Evolutionary conservation across 495 filamentous ascomycete genomes (phyloP), one percentile per base, ranked within the genome.

Genomic region (Hyaloscypha hepaticicola): DNA sequence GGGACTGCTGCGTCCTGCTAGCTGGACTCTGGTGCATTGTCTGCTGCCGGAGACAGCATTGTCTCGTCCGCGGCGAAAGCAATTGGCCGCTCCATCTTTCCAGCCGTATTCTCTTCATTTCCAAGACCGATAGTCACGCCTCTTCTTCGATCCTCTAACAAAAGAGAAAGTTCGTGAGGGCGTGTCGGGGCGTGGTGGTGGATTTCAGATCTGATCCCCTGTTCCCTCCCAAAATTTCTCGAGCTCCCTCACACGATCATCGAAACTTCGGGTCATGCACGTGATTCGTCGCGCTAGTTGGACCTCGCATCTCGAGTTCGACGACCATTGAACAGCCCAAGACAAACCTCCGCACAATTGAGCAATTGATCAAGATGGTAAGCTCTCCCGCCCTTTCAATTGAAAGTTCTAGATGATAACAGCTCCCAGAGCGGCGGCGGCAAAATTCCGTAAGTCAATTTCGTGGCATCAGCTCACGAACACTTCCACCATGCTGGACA

Each of bases 391-490:
- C 25, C 14, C 41, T 25, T 16, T 7, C 28, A 55, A 48, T 63
- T 64, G 31, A 51, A 51, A 16, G 26, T 52, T 24, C 59, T 50
- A 38, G 63, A 31, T 67, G 55, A 79, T 86, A 77, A 86, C 71
- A 63, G 26, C 58, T 55, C 69, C 11, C 67, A 88, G 85, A 85
- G 86, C 73, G 88, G 85, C 77, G 92, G 92, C 79, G 87, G 84
- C 78, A 92, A 91, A 81, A 89, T 98, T 76, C 90, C 92, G 94
- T 98, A 86, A 78, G 90, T 82, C 57, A 51, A 66, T 66, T 19
- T 48, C 61, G 31, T n/a, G 22, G 38, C 38, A 45, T 11, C 7
- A 45, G 16, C 19, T 12, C 55, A 27, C 29, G 14, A 25, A 55
- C 11, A 31, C 61, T 22, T 62, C 29, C 34, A 27, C 33, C 31